Evolutionary conservation across 208 protist genomes (phyloP).

Genomic region (Trypanosoma vivax): DNA sequence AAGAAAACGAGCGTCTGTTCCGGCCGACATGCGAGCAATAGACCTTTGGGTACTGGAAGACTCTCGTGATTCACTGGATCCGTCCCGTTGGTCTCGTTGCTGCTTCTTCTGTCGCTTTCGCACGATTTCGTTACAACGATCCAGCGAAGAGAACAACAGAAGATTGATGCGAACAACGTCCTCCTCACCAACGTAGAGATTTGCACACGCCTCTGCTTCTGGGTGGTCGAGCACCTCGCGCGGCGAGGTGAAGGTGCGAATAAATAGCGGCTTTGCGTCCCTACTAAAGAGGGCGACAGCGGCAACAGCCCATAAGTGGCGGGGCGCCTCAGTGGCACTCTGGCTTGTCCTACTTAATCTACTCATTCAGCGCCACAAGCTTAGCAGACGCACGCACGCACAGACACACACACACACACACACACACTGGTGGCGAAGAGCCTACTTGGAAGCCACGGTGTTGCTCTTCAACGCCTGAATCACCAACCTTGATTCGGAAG

Average conservation of each 20-base stretch:
- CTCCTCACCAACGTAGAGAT: slow-evolving; percentile 69
- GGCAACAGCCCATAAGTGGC: slow-evolving; percentile 67
- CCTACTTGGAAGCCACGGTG: no score
- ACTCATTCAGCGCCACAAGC: neutral
- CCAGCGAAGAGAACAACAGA: slow-evolving; percentile 69
- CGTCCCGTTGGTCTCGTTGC: neutral
- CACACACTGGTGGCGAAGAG: no score
- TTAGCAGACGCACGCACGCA: no score
- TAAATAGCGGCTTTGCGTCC: slow-evolving; percentile 47
- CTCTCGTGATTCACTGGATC: neutral
- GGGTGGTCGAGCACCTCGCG: slow-evolving; percentile 40
- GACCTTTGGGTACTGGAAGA: neutral
- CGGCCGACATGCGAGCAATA: slow-evolving; percentile 18
- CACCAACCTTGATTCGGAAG: no score
- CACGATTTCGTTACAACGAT: slow-evolving; percentile 61
- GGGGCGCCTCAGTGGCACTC: slow-evolving; percentile 1
- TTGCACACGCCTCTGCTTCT: slow-evolving; percentile 38
- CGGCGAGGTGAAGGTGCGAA: slow-evolving; percentile 61
- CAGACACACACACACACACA: no score
- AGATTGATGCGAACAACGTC: slow-evolving; percentile 72
- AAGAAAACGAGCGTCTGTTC: slow-evolving; percentile 61
- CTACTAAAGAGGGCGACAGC: slow-evolving; percentile 59
- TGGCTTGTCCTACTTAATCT: neutral
- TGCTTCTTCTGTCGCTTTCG: slow-evolving; percentile 10
- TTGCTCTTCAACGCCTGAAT: no score